Percentiles rank a stretch among this genome's conserved stretches.
Evolutionary conservation across 257 asterid genomes (phyloP).

Genomic region (Phtheirospermum japonicum): DNA sequence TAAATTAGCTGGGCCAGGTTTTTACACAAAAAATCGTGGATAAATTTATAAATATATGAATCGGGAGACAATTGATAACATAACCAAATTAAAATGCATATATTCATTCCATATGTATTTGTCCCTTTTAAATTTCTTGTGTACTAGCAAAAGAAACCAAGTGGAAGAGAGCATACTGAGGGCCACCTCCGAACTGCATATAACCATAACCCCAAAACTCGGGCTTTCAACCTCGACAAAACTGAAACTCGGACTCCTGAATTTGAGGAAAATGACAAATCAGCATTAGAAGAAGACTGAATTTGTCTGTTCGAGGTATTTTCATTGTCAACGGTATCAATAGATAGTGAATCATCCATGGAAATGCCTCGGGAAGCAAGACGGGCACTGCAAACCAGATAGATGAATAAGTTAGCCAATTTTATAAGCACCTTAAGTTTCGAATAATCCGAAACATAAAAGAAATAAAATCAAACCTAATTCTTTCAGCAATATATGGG

Average conservation of each 20-base stretch:
- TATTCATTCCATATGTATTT: conserved; percentile 20
- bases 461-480: conserved; percentile 48
- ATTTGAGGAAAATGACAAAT: conserved; percentile 37
- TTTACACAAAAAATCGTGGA: conserved; percentile 2
- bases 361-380: conserved; percentile 77
- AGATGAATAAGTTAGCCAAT: conserved; percentile 19
- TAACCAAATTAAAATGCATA: conserved; percentile 15
- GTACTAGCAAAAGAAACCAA: conserved; percentile 22
- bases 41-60: neutral
- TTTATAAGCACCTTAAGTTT: conserved; percentile 5
- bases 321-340: conserved; percentile 39
- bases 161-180: conserved; percentile 65
- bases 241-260: conserved; percentile 39
- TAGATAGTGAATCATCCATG: conserved; percentile 59
- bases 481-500: conserved; percentile 92
- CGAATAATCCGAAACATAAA: conserved; percentile 6
- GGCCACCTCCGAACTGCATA: conserved; percentile 85
- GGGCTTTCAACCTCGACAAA: conserved; percentile 67
- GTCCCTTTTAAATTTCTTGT: conserved; percentile 1
- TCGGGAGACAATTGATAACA: conserved; percentile 18
- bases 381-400: conserved; percentile 67
- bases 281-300: conserved; percentile 42
- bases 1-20: neutral
- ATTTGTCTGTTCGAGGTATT: conserved; percentile 37
- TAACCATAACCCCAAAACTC: conserved; percentile 57